Conservation (phyloP, 2,329 filamentous ascomycete species). For the Diplocarpon rosae region DNA sequence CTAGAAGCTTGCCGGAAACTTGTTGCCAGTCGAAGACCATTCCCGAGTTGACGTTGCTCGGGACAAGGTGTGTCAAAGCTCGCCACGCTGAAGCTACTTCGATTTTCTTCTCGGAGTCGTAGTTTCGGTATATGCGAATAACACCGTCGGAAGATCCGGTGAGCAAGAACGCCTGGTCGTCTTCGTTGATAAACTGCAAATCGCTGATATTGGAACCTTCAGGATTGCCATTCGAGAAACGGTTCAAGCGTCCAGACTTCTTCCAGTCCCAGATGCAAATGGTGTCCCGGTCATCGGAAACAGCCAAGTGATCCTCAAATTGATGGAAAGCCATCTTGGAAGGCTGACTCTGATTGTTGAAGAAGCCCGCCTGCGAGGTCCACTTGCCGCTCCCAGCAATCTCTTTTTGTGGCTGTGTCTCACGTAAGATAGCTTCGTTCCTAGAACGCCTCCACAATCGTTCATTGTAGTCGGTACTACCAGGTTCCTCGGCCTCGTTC, state of each 20-base stretch:
- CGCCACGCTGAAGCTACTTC: slow-evolving; percentile 87
- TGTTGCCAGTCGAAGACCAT: slow-evolving; percentile 99
- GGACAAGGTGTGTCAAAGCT: slow-evolving; percentile 84
- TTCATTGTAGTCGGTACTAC: slow-evolving; percentile 92
- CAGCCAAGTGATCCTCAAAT: slow-evolving; percentile 90
- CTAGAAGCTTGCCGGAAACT: slow-evolving; percentile 87
- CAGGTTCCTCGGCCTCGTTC: slow-evolving; percentile 89
- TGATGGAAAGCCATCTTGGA: slow-evolving; percentile 94
- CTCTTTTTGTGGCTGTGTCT: slow-evolving; percentile 88
- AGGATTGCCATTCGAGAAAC: slow-evolving; percentile 92
- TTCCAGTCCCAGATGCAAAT: slow-evolving; percentile 93
- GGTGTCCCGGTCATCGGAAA: slow-evolving; percentile 86
- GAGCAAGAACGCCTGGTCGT: slow-evolving; percentile 89
- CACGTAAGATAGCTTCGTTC: slow-evolving; percentile 83
- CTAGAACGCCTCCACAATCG: slow-evolving; percentile 84
- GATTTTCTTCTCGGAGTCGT: slow-evolving; percentile 64
- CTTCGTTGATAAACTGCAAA: slow-evolving; percentile 95
- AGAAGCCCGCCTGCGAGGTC: slow-evolving; percentile 71
- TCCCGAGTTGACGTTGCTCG: slow-evolving; percentile 86
- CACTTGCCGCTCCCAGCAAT: slow-evolving; percentile 77
- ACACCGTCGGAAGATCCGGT: slow-evolving; percentile 93
- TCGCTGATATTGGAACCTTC: slow-evolving; percentile 86
- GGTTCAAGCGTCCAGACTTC: slow-evolving; percentile 59
- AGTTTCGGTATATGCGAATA: slow-evolving; percentile 85
- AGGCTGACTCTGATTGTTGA: slow-evolving; percentile 84